phyloP scores from a whole-genome alignment of 1,284 basidiomycete genomes.

The Spongispora temasekensis region DNA sequence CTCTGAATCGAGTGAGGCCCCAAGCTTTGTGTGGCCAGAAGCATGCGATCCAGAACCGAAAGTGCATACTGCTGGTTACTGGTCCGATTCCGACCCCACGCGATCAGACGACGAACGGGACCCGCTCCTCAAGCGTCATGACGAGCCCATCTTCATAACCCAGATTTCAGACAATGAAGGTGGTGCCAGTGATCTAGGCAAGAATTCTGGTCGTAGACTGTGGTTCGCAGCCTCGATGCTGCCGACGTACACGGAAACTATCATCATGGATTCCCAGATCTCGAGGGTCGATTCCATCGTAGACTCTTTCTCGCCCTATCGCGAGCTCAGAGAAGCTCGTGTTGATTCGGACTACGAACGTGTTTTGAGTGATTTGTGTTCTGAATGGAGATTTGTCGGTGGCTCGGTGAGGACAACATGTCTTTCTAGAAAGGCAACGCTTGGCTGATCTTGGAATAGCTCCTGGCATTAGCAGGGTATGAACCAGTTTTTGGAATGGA shows the following conservation, averaged over 20 bases:
- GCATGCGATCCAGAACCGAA: constrained; percentile 11
- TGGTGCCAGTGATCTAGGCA: constrained; percentile 5
- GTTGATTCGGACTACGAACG: constrained; percentile 51
- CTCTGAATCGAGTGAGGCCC: constrained; percentile 13
- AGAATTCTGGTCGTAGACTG: background rate
- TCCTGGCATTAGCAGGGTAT: constrained; percentile 54
- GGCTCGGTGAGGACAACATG: constrained; percentile 36
- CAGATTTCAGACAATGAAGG: constrained; percentile 12
- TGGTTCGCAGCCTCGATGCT: constrained; percentile 35
- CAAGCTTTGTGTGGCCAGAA: constrained; percentile 17
- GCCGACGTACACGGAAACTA: constrained; percentile 43
- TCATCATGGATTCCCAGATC: constrained; percentile 31
- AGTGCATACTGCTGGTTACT: constrained; percentile 26
- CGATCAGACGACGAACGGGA: constrained; percentile 23
- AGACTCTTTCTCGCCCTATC: constrained; percentile 55
- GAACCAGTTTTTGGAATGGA: constrained; percentile 10
- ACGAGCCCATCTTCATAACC: constrained; percentile 3
- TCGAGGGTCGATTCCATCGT: constrained; percentile 44
- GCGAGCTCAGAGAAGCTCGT: constrained; percentile 47
- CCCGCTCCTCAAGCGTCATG: constrained; percentile 12
- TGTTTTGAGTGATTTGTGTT: constrained; percentile 37
- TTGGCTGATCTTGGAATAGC: constrained; percentile 31
- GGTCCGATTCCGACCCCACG: constrained; percentile 25
- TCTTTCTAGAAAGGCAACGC: background rate
- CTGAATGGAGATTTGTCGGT: constrained; percentile 55